Conservation (phyloP, 2,329 filamentous ascomycete species). For the Penicillium olsonii region DNA sequence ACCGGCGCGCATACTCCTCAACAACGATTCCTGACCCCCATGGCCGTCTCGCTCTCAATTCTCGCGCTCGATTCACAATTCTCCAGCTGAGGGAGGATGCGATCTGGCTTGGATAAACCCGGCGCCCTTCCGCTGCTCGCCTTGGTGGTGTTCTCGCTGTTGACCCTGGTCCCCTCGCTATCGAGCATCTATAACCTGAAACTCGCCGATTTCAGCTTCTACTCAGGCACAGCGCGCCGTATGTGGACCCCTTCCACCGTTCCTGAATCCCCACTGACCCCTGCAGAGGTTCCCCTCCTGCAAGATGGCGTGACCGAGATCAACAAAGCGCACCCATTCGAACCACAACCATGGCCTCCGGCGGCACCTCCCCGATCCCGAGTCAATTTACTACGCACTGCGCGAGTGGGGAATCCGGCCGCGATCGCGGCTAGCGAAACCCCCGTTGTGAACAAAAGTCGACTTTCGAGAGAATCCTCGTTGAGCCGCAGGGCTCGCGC, state of each 20-base stretch:
- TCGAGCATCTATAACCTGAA: slow-evolving; percentile 32
- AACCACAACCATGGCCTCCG: slow-evolving; percentile 15
- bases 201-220: slow-evolving; percentile 29
- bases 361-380: slow-evolving; percentile 14
- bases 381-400: slow-evolving; percentile 20
- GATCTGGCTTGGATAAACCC: slow-evolving; percentile 36
- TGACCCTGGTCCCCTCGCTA: slow-evolving; percentile 37
- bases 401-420: slow-evolving; percentile 10
- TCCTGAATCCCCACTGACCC: not conserved
- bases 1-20: slow-evolving; percentile 1
- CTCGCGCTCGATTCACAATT: not conserved
- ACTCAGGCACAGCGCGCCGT: slow-evolving; percentile 27
- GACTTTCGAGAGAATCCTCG: slow-evolving; percentile 19
- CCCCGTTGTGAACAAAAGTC: slow-evolving; percentile 24
- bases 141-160: slow-evolving; percentile 34
- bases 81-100: slow-evolving; percentile 30
- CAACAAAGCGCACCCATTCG: slow-evolving; percentile 6
- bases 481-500: slow-evolving; percentile 32
- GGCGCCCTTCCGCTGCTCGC: slow-evolving; percentile 37
- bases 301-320: slow-evolving; percentile 22
- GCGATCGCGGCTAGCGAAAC: slow-evolving; percentile 18
- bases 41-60: slow-evolving; percentile 9
- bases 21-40: slow-evolving; percentile 10
- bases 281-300: slow-evolving; percentile 29
- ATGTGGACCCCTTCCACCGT: slow-evolving; percentile 15